Evolutionary conservation across 2,329 filamentous ascomycete species (phyloP), one percentile per base, ranked within the genome.

Genomic region (Akanthomyces muscarius): DNA sequence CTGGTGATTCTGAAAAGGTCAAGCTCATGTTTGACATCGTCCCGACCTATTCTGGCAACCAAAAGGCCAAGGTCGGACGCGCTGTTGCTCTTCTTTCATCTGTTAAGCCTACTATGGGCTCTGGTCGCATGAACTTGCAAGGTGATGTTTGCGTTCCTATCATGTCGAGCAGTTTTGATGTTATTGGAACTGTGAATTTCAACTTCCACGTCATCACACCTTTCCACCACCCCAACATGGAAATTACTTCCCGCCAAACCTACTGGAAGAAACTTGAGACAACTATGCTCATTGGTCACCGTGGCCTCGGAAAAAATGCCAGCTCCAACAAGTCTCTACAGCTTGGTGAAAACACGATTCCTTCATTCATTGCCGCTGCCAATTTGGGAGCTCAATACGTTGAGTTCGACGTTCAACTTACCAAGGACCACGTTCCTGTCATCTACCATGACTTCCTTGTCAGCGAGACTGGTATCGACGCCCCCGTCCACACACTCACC

Each of bases 391-490:
- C 86, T 3, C 84, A 88, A 62, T 89, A 89, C 68, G 86, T 89
- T 53, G 86, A 89, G 69, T 88, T 90, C 71, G 95, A 99, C 73
- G 95, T 99, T 0, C 95, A 99, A 73, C 81, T 99, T 45, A 99
- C 95, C n/a, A 99, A 99, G 72, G 95, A 99, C 72, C 92, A 96
- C 70, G 92, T 99, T 1, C 95, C 95, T 0, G 94, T 99, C 67
- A 97, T 99, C 70, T 99, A 99, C 73, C 95, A 99, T 73, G 95
- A 99, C 75, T 99, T 99, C 71, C 82, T 98, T 16, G 95, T 99
- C 73, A 97, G 92, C 72, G 95, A 99, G 77, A 98, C 95, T 0
- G 95, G 96, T 11, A 95, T 97, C 61, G 95, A 99, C 72, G 95
- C 95, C 0, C 95, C 95, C 0, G 94, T 99, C 1, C 95, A 99